phyloP scores from a whole-genome alignment of 495 filamentous ascomycete species.

The Thermochaetoides thermophila region DNA sequence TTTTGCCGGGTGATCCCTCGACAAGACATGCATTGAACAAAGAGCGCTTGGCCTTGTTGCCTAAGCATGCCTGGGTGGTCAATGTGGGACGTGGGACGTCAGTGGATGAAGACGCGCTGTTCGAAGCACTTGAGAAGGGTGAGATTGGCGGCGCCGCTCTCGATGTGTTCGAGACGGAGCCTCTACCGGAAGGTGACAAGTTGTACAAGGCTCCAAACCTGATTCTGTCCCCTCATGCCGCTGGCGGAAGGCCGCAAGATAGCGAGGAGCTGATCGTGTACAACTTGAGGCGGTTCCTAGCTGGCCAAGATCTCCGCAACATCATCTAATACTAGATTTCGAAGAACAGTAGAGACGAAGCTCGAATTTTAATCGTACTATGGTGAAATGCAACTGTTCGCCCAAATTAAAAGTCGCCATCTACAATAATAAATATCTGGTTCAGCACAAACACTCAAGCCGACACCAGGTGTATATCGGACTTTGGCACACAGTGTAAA shows the following conservation, averaged over 20 bases:
- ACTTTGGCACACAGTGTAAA: no score
- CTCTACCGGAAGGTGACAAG: conserved; percentile 27
- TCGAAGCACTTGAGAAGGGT: conserved; percentile 52
- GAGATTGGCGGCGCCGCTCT: conserved; percentile 54
- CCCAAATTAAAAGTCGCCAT: no score
- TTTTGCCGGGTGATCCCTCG: conserved; percentile 48
- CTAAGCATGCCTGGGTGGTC: conserved; percentile 62
- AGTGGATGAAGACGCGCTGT: conserved; percentile 65
- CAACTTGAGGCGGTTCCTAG: conserved; percentile 38
- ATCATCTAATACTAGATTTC: conserved; percentile 19
- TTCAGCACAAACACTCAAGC: no score
- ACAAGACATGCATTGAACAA: conserved; percentile 59
- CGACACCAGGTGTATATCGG: no score
- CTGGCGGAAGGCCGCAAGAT: conserved; percentile 38
- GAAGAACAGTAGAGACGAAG: no score
- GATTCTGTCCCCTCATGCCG: conserved; percentile 31
- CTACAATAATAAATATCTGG: no score
- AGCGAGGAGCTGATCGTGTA: conserved; percentile 37
- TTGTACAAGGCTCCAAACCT: conserved; percentile 27
- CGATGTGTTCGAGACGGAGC: conserved; percentile 73
- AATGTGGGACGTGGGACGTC: conserved; percentile 73
- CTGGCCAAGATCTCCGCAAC: conserved; percentile 38
- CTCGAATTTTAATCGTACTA: no score
- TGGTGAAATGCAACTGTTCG: no score
- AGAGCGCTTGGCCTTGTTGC: conserved; percentile 54